These are phyloP conservation scores for Penicillium corylophilum DNA, from an alignment of 2,329 filamentous ascomycete species.

Conservation along the genomic window DNA sequence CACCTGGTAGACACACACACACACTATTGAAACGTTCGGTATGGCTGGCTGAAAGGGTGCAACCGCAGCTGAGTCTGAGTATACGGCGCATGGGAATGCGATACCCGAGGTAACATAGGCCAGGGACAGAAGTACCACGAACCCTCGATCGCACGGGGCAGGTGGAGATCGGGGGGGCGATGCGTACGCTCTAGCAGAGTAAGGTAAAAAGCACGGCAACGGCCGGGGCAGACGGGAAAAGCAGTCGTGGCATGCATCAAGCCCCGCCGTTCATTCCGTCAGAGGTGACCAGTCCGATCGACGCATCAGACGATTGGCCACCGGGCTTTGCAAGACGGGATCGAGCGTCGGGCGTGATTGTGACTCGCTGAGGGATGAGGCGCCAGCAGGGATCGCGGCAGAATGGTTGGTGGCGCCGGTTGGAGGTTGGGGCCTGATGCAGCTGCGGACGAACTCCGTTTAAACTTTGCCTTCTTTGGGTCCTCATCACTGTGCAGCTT, in stretches of 20 bases:
- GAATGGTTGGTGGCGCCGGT: constrained; percentile 17
- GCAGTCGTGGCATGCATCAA: not conserved
- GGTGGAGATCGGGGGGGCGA: not conserved
- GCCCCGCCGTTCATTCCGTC: constrained; percentile 19
- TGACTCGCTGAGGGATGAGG: not conserved
- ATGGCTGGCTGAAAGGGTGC: not conserved
- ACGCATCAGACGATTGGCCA: constrained; percentile 12
- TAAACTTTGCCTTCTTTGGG: not conserved
- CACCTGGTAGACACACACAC: not conserved
- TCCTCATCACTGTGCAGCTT: constrained; percentile 10
- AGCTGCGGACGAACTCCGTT: constrained; percentile 20
- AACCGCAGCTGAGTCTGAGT: not conserved
- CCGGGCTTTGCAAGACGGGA: not conserved
- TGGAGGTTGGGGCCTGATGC: constrained; percentile 13
- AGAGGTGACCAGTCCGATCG: constrained; percentile 19
- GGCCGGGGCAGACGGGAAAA: not conserved
- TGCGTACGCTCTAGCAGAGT: too few species aligned
- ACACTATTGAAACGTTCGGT: not conserved
- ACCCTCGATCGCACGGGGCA: not conserved
- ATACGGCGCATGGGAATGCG: too few species aligned
- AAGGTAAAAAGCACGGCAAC: not conserved
- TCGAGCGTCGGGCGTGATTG: too few species aligned
- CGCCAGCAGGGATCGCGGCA: constrained; percentile 11
- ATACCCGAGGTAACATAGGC: not conserved
- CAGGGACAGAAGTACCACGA: not conserved